Conservation (phyloP, 495 filamentous ascomycete species). For the Aspergillus nanangensis region DNA sequence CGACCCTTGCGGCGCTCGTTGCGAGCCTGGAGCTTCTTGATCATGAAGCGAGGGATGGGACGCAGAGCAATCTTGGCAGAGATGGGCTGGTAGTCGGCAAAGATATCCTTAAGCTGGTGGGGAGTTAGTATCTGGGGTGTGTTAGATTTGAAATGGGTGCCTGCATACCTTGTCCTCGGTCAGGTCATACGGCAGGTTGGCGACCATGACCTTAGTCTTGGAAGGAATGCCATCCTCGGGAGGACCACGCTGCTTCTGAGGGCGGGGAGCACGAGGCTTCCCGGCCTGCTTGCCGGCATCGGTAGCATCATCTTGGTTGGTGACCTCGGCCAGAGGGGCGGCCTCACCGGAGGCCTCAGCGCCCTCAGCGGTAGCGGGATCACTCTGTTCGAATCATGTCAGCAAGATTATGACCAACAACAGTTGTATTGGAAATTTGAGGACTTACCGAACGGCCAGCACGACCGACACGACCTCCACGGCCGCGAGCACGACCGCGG, state of each 20-base stretch:
- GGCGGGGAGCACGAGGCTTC: slow-evolving; percentile 44
- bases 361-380: slow-evolving; percentile 15
- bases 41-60: slow-evolving; percentile 98
- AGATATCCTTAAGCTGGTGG: slow-evolving; percentile 89
- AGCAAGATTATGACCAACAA: background rate
- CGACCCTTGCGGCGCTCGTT: slow-evolving; percentile 98
- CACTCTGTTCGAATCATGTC: slow-evolving; percentile 19
- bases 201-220: slow-evolving; percentile 99
- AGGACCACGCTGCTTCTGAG: slow-evolving; percentile 76
- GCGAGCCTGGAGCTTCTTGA: slow-evolving; percentile 97
- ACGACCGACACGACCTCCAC: slow-evolving; percentile 58
- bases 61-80: slow-evolving; percentile 98
- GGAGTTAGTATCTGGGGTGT: slow-evolving; percentile 32
- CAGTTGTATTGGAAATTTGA: background rate
- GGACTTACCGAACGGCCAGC: slow-evolving; percentile 66
- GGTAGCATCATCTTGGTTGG: slow-evolving; percentile 51
- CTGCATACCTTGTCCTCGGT: slow-evolving; percentile 86
- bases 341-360: slow-evolving; percentile 19
- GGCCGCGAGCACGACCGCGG: slow-evolving; percentile 70
- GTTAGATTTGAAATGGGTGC: background rate
- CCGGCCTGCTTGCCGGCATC: slow-evolving; percentile 58
- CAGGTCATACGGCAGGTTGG: slow-evolving; percentile 96
- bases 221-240: slow-evolving; percentile 97
- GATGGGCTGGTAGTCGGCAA: slow-evolving; percentile 78
- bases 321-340: slow-evolving; percentile 41